A percentile compares a stretch with the other conserved stretches of the same genome.
Evolutionary conservation across 2,329 filamentous ascomycete species (phyloP).

Genomic region (Pestalotiopsis sp.): DNA sequence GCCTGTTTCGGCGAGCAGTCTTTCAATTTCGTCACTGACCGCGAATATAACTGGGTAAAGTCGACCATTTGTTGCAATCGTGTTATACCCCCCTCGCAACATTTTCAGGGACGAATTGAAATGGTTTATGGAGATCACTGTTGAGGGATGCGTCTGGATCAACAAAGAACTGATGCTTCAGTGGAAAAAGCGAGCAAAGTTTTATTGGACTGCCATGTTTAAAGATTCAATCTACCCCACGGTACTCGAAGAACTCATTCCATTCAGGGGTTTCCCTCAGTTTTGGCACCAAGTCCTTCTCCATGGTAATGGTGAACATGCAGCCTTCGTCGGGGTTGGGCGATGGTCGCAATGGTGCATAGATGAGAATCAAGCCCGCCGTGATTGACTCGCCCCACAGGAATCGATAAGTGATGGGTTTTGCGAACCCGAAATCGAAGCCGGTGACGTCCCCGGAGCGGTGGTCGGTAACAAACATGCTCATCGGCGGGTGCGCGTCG

Average conservation of each 20-base stretch:
- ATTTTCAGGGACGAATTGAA: too few relatives aligned
- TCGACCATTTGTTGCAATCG: too few relatives aligned
- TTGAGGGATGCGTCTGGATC: too few relatives aligned
- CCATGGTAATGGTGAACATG: constrained; percentile 21
- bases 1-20: too few relatives aligned
- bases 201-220: too few relatives aligned
- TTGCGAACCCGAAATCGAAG: constrained; percentile 21
- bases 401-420: constrained; percentile 18
- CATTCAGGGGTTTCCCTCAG: constrained; percentile 20
- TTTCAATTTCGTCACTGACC: too few relatives aligned
- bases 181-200: too few relatives aligned
- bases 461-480: not conserved
- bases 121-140: too few relatives aligned
- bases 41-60: too few relatives aligned
- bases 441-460: constrained; percentile 11
- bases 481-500: constrained; percentile 1
- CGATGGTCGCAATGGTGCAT: constrained; percentile 17
- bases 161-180: too few relatives aligned
- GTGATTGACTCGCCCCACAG: constrained; percentile 17
- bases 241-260: constrained; percentile 21
- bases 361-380: constrained; percentile 18
- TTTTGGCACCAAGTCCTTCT: constrained; percentile 16
- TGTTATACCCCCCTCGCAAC: too few relatives aligned
- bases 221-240: constrained; percentile 9
- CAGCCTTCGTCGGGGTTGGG: constrained; percentile 18